Evolutionary conservation across 169 alveolate genomes (phyloP), one percentile per base, ranked within the genome.

Genomic region (Theileria annulata): DNA sequence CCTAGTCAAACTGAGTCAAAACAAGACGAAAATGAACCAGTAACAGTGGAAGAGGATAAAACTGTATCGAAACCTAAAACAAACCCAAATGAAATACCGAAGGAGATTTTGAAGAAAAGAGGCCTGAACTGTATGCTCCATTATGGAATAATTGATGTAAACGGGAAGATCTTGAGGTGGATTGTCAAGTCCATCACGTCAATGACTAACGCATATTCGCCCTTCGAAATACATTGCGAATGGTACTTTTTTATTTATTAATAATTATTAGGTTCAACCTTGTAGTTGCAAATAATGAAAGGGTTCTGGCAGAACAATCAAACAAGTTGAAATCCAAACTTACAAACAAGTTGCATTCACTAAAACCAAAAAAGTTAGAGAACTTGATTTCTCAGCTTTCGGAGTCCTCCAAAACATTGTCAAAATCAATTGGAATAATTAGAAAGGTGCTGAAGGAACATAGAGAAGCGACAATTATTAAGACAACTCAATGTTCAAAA

Each of bases 101-200:
- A 37, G 17, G 71, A 62, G n/a, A 21, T 15, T 21, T 27, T 84
- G 6, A 72, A 76, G 31, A 68, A 74, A 33, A 62, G 48, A 12
- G 90, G 87, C 28, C 87, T 76, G 47, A 69, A 84, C 47, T 77
- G 86, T 30, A 47, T 84, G 12, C 64, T 54, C 0, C 60, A n/a
- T 1, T 80, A 74, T 0, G 77, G 74, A 21, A 67, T 84, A 15
- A 27, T 84, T 5, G 83, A 54, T 1, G 42, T 71, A 0, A 77
- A 77, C 42, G 87, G 87, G n/a, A 73, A 71, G 17, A 77, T 77
- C 17, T 35, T 84, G 58, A 37, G 90, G 19, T 84, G 90, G 90
- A 71, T 84, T 8, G 87, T 78, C 30, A 66, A 66, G 58, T 19
- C 90, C 37, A 35, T 76, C 15, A 25, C 47, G 1, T 71, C 78